These are phyloP conservation scores for Talaromyces amestolkiae DNA, from an alignment of 2,329 filamentous ascomycete genomes.

Conservation along the genomic window DNA sequence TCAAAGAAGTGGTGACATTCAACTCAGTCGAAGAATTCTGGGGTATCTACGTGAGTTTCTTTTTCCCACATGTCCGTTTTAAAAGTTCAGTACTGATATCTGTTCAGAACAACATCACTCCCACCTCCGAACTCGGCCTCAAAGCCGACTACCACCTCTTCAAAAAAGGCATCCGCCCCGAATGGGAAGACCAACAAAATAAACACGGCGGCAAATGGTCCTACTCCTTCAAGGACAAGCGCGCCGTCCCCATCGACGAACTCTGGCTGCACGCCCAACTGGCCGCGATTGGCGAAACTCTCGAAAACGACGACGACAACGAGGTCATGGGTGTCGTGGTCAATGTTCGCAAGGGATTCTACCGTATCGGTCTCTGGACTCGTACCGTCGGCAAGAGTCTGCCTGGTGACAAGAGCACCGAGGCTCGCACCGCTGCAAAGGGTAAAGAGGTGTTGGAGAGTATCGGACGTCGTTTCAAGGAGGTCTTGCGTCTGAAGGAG, in stretches of 20 bases:
- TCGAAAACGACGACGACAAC: slow-evolving; percentile 87
- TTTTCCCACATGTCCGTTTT: slow-evolving; percentile 4
- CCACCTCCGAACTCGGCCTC: slow-evolving; percentile 88
- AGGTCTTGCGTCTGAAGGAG: slow-evolving; percentile 74
- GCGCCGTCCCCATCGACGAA: slow-evolving; percentile 84
- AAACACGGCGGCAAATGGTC: slow-evolving; percentile 99
- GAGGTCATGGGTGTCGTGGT: slow-evolving; percentile 99
- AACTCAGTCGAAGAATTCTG: slow-evolving; percentile 99
- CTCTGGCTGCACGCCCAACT: slow-evolving; percentile 98
- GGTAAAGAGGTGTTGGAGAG: slow-evolving; percentile 77
- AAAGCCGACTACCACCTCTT: slow-evolving; percentile 99
- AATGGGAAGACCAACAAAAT: slow-evolving; percentile 98
- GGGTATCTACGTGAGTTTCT: slow-evolving; percentile 85
- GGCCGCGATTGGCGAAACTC: slow-evolving; percentile 92
- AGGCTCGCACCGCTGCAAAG: slow-evolving; percentile 76
- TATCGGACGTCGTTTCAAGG: slow-evolving; percentile 91
- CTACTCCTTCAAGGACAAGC: slow-evolving; percentile 96
- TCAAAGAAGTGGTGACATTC: slow-evolving; percentile 98
- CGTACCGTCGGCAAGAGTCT: slow-evolving; percentile 85
- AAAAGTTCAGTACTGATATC: not conserved
- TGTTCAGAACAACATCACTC: slow-evolving; percentile 85
- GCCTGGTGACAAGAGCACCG: slow-evolving; percentile 69
- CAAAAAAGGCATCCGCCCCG: slow-evolving; percentile 93
- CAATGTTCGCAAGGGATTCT: slow-evolving; percentile 98
- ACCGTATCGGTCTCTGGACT: slow-evolving; percentile 96